Percentiles rank a stretch among this genome's conserved stretches.
These are phyloP conservation scores for Cubamyces sp. DNA, from an alignment of 768 basidiomycete genomes.

Conservation along the genomic window DNA sequence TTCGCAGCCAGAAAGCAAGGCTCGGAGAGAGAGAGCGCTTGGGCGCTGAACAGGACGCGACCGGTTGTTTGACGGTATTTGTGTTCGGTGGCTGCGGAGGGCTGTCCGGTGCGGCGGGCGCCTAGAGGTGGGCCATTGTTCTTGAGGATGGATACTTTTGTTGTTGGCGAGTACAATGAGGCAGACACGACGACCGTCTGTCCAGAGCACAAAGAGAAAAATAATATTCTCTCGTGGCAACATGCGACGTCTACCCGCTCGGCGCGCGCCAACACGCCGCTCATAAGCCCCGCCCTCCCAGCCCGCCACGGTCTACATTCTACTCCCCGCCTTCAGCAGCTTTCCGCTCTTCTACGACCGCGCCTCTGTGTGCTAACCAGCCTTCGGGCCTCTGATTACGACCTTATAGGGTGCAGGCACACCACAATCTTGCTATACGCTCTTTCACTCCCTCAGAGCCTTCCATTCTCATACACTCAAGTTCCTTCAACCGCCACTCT, in stretches of 20 bases:
- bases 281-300: slow-evolving; percentile 14
- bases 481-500: not conserved
- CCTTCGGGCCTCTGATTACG: slow-evolving; percentile 21
- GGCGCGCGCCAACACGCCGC: slow-evolving; percentile 9
- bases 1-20: not conserved
- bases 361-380: slow-evolving; percentile 10
- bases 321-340: slow-evolving; percentile 13
- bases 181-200: slow-evolving; percentile 11
- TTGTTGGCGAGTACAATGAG: slow-evolving; percentile 20
- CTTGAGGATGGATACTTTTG: slow-evolving; percentile 15
- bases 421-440: slow-evolving; percentile 20
- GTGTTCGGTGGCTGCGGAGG: slow-evolving; percentile 20
- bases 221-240: slow-evolving; percentile 10
- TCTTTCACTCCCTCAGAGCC: slow-evolving; percentile 10
- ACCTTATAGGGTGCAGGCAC: slow-evolving; percentile 24
- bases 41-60: not conserved
- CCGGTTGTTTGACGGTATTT: slow-evolving; percentile 13
- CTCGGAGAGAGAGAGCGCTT: not conserved
- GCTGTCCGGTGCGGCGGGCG: slow-evolving; percentile 4
- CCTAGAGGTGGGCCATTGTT: slow-evolving; percentile 15
- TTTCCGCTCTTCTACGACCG: slow-evolving; percentile 12
- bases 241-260: not conserved
- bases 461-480: not conserved
- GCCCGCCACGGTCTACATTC: slow-evolving; percentile 21
- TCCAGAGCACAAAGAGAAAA: slow-evolving; percentile 1